Evolutionary conservation across 148 eudicot species (phyloP).

Genomic region (Diospyros lotus): DNA sequence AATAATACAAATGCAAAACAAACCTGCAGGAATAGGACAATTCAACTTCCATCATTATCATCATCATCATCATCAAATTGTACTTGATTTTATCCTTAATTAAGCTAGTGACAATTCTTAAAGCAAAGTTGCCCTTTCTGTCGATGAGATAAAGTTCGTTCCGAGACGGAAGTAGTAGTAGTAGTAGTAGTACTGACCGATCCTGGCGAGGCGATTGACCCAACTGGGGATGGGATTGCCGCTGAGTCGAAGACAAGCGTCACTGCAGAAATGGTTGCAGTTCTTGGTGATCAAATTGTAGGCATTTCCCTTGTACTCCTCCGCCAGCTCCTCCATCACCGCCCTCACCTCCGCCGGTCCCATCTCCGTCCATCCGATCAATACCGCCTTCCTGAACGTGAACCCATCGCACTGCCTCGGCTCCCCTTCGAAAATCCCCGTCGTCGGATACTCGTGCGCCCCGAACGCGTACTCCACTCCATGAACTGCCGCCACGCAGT

Average conservation of each 20-base stretch:
- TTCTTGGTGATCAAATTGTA: slow-evolving; percentile 43
- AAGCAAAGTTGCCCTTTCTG: no score
- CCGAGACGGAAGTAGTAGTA: no score
- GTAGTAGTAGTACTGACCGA: slow-evolving; percentile 18
- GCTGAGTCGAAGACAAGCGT: slow-evolving; percentile 36
- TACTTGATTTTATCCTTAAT: no score
- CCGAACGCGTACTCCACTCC: slow-evolving; percentile 46
- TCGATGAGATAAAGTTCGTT: no score
- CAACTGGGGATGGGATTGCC: slow-evolving; percentile 39
- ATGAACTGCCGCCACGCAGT: slow-evolving; percentile 25
- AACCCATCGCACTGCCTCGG: slow-evolving; percentile 46
- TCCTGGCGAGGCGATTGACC: slow-evolving; percentile 49
- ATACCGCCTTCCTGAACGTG: slow-evolving; percentile 32
- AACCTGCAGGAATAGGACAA: slow-evolving; percentile 15
- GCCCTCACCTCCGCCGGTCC: slow-evolving; percentile 23
- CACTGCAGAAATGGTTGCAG: slow-evolving; percentile 52
- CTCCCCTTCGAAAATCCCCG: slow-evolving; percentile 44
- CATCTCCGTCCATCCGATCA: slow-evolving; percentile 45
- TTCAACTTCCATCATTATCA: no score
- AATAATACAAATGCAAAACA: slow-evolving; percentile 32
- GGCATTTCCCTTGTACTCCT: slow-evolving; percentile 32
- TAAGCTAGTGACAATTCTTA: no score
- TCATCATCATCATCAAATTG: not conserved
- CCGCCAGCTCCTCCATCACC: slow-evolving; percentile 34
- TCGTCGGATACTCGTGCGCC: slow-evolving; percentile 43